These are phyloP conservation scores for Agaricus sinodeliciosus DNA, from an alignment of 768 basidiomycete genomes.

Conservation along the genomic window DNA sequence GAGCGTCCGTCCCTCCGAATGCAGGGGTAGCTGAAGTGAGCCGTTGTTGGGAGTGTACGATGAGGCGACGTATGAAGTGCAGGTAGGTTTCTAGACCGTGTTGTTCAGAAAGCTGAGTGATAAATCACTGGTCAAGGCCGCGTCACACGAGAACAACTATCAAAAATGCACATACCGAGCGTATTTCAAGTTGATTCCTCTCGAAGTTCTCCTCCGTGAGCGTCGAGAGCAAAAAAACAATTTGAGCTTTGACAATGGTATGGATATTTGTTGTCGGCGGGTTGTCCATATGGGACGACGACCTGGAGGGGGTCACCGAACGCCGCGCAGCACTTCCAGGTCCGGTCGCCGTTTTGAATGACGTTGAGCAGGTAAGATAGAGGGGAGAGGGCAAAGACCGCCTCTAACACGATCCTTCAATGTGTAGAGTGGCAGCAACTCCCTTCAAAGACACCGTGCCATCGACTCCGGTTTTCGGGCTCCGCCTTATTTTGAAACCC, in stretches of 20 bases:
- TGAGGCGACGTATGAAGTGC: slow-evolving; percentile 95
- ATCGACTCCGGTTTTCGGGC: slow-evolving; percentile 19
- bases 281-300: slow-evolving; percentile 77
- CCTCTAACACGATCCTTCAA: slow-evolving; percentile 37
- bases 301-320: slow-evolving; percentile 73
- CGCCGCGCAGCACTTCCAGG: slow-evolving; percentile 64
- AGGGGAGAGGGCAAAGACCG: slow-evolving; percentile 30
- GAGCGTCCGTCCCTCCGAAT: slow-evolving; percentile 67
- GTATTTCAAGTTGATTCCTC: slow-evolving; percentile 89
- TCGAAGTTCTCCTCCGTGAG: slow-evolving; percentile 97
- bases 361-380: slow-evolving; percentile 31
- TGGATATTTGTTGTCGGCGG: slow-evolving; percentile 82
- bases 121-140: slow-evolving; percentile 10
- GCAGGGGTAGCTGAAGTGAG: slow-evolving; percentile 52
- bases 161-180: slow-evolving; percentile 60
- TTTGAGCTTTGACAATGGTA: slow-evolving; percentile 94
- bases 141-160: slow-evolving; percentile 10
- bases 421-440: slow-evolving; percentile 33
- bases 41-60: slow-evolving; percentile 78
- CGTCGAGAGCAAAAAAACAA: slow-evolving; percentile 94
- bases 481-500: slow-evolving; percentile 27
- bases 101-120: slow-evolving; percentile 81
- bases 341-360: slow-evolving; percentile 65
- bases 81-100: slow-evolving; percentile 96
- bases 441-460: slow-evolving; percentile 18